Conservation (phyloP, 768 basidiomycete genomes). For the Kwoniella shandongensis region DNA sequence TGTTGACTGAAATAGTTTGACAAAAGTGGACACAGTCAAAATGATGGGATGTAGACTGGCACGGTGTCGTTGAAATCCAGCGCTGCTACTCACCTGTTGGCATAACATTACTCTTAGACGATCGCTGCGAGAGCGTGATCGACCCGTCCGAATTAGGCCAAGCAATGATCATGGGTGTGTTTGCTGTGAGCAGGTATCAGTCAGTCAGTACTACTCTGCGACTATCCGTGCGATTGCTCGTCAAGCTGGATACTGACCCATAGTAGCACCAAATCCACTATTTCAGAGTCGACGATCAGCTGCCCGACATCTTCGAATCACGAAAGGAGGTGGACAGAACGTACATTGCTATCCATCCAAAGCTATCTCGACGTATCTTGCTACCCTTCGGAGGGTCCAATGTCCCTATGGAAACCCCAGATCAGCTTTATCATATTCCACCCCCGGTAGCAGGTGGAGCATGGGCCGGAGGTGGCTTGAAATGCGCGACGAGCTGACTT, state of each 20-base stretch:
- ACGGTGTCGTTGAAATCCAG: slow-evolving; percentile 42
- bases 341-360: slow-evolving; percentile 45
- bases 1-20: too few relatives aligned
- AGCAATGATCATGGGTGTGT: slow-evolving; percentile 65
- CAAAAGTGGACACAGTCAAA: too few relatives aligned
- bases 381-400: slow-evolving; percentile 22
- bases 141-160: slow-evolving; percentile 67
- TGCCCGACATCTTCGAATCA: neutral
- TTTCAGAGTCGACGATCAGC: neutral
- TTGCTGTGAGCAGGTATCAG: slow-evolving; percentile 9
- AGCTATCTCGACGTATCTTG: slow-evolving; percentile 5
- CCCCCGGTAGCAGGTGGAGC: too few relatives aligned
- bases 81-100: slow-evolving; percentile 62
- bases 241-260: slow-evolving; percentile 23
- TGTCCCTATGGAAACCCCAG: slow-evolving; percentile 20
- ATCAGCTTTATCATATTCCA: neutral
- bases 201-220: neutral
- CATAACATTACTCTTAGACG: slow-evolving; percentile 60
- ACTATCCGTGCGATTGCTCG: too few relatives aligned
- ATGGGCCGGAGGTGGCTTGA: neutral
- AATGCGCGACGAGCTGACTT: slow-evolving; percentile 10
- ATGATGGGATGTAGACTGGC: too few relatives aligned
- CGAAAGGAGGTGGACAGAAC: slow-evolving; percentile 1
- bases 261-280: slow-evolving; percentile 35
- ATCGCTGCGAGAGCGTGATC: slow-evolving; percentile 68